Percentiles rank a stretch among this genome's conserved stretches.
Conservation (phyloP, 176 grass and related monocot species). For the Oryza brachyantha region DNA sequence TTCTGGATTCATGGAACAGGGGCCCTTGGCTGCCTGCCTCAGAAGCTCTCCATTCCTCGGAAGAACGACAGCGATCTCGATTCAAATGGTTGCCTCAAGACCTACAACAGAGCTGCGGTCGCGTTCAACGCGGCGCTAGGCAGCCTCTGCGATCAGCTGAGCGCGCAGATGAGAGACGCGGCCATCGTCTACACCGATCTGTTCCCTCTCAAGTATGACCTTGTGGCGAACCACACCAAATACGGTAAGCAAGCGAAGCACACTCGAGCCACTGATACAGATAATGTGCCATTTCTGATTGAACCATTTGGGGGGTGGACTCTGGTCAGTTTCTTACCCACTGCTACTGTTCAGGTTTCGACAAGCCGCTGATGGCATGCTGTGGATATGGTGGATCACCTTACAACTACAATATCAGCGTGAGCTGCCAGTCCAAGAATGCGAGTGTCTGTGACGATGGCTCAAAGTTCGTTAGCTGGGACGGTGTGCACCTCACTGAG, state of each 20-base stretch:
- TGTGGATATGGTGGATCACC: conserved; percentile 69
- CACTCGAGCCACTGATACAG: background rate
- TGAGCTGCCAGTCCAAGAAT: conserved; percentile 27
- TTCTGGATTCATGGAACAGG: conserved; percentile 83
- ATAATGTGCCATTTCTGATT: background rate
- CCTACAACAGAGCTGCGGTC: conserved; percentile 69
- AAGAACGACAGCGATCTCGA: conserved; percentile 57
- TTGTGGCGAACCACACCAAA: conserved; percentile 65
- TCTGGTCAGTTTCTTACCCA: background rate
- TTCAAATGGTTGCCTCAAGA: conserved; percentile 62
- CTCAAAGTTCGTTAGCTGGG: conserved; percentile 48
- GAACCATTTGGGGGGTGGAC: background rate
- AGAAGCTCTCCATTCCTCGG: conserved; percentile 65
- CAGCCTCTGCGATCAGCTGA: conserved; percentile 56
- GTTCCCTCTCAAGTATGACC: conserved; percentile 76
- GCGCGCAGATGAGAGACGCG: conserved; percentile 43
- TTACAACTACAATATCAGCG: conserved; percentile 50
- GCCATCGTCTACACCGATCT: conserved; percentile 73
- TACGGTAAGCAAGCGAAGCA: conserved; percentile 43
- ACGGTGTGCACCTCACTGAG: conserved; percentile 47
- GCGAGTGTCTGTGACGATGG: conserved; percentile 32
- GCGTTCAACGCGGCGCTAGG: conserved; percentile 58
- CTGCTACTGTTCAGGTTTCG: conserved; percentile 52
- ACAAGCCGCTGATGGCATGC: conserved; percentile 68
- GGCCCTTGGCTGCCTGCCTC: conserved; percentile 79